phyloP scores from a whole-genome alignment of 2,329 filamentous ascomycete genomes.

The Clonostachys rosea region DNA sequence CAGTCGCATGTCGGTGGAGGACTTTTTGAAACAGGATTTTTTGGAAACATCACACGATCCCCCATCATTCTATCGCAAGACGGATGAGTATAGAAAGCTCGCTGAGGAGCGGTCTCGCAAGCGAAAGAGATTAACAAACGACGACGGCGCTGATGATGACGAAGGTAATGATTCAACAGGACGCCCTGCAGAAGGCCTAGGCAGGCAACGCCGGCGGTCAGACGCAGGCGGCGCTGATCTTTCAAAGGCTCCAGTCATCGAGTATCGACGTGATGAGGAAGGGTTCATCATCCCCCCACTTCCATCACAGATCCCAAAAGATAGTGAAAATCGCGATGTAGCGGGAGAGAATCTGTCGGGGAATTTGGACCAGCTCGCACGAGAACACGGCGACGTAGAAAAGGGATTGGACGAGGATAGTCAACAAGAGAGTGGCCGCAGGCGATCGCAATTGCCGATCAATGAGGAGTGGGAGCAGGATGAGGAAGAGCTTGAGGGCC shows the following conservation, averaged over 20 bases:
- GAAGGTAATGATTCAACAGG: conserved; percentile 12
- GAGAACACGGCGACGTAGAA: conserved; percentile 38
- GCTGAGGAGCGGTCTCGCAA: conserved; percentile 27
- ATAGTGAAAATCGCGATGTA: conserved; percentile 11
- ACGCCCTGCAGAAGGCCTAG: background rate
- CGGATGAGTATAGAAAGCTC: conserved; percentile 53
- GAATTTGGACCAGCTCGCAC: conserved; percentile 32
- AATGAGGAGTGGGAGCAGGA: conserved; percentile 59
- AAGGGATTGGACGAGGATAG: conserved; percentile 14
- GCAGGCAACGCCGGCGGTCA: background rate
- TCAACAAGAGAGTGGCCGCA: conserved; percentile 2
- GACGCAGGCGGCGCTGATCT: conserved; percentile 22
- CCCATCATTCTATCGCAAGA: conserved; percentile 71
- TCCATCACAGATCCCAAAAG: conserved; percentile 31
- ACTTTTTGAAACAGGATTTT: conserved; percentile 71
- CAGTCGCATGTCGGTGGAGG: conserved; percentile 79
- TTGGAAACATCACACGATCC: conserved; percentile 75
- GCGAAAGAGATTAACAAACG: conserved; percentile 19
- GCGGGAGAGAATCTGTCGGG: conserved; percentile 10
- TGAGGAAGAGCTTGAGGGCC: conserved; percentile 61
- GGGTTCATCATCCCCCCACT: conserved; percentile 61
- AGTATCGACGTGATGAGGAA: conserved; percentile 55
- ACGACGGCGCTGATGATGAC: conserved; percentile 20
- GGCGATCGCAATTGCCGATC: conserved; percentile 39
- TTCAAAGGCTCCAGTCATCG: conserved; percentile 22